phyloP scores from a whole-genome alignment of 2,329 filamentous ascomycete genomes.

The Aureobasidium sp. region DNA sequence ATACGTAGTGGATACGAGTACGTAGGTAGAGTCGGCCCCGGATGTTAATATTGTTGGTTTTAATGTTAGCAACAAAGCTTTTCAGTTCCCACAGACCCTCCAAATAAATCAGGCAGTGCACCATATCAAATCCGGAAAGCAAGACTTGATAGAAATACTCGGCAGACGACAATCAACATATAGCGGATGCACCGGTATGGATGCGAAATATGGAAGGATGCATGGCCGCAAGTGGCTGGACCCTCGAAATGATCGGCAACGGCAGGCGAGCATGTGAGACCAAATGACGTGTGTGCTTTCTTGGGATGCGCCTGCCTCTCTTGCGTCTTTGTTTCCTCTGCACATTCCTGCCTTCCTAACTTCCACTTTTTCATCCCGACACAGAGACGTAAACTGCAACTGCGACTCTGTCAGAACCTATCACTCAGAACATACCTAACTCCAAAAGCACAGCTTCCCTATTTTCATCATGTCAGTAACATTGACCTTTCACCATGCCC shows the following conservation, averaged over 20 bases:
- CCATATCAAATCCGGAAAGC: background rate
- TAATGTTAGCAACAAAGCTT: too few species aligned
- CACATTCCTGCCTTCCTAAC: background rate
- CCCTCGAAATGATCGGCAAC: conserved; percentile 1
- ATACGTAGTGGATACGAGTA: conserved; percentile 16
- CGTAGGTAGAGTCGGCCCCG: conserved; percentile 18
- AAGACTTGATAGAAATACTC: background rate
- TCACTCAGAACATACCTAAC: background rate
- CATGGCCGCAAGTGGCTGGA: background rate
- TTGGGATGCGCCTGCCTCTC: background rate
- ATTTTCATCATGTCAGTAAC: conserved; percentile 1
- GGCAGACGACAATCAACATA: background rate
- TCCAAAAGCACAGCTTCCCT: background rate
- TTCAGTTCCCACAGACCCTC: too few species aligned
- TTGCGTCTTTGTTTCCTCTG: background rate
- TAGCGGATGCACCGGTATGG: conserved; percentile 20
- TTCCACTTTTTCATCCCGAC: background rate
- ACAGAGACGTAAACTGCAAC: background rate
- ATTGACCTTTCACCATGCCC: background rate
- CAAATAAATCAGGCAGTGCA: too few species aligned
- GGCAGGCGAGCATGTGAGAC: conserved; percentile 4
- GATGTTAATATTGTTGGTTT: background rate
- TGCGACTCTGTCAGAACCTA: background rate
- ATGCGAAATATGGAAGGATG: conserved; percentile 13
- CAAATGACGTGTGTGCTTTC: conserved; percentile 1